Evolutionary conservation across 306 rosid species (phyloP).

Genomic region (Acacia melanoxylon): DNA sequence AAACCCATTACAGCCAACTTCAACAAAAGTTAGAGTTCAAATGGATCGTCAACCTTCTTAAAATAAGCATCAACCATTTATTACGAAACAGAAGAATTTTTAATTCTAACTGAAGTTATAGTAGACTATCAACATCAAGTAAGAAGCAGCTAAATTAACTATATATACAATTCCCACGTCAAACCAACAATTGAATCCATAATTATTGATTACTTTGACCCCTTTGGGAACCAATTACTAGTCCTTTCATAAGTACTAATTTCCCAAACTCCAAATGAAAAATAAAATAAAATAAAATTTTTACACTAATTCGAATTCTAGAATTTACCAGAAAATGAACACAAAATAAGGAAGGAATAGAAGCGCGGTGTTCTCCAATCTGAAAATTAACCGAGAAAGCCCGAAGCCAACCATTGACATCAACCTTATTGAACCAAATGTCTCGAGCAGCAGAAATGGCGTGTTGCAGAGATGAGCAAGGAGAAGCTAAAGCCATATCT

Average conservation of each 20-base stretch:
- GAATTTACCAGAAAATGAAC: neutral
- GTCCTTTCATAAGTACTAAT: neutral
- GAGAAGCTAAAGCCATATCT: conserved; percentile 56
- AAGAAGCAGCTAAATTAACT: neutral
- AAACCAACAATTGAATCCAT: neutral
- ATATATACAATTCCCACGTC: neutral
- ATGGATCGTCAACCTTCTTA: neutral
- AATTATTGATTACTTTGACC: neutral
- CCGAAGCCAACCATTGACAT: conserved; percentile 76
- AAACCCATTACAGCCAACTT: neutral
- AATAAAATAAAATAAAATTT: no score
- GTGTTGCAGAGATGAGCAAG: conserved; percentile 42
- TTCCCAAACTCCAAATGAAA: neutral
- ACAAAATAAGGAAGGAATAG: conserved; percentile 26
- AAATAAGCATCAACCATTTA: neutral
- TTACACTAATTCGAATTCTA: neutral
- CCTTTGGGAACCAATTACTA: neutral
- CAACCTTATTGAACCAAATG: conserved; percentile 75
- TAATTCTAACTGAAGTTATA: neutral
- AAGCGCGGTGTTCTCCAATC: conserved; percentile 59
- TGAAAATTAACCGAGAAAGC: conserved; percentile 86
- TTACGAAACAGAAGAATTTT: neutral
- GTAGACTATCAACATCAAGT: neutral
- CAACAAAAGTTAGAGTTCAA: neutral
- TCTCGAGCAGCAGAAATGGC: conserved; percentile 57